These are phyloP conservation scores for Xerophyta viscosa DNA, from an alignment of 106 monocot species.

Conservation along the genomic window DNA sequence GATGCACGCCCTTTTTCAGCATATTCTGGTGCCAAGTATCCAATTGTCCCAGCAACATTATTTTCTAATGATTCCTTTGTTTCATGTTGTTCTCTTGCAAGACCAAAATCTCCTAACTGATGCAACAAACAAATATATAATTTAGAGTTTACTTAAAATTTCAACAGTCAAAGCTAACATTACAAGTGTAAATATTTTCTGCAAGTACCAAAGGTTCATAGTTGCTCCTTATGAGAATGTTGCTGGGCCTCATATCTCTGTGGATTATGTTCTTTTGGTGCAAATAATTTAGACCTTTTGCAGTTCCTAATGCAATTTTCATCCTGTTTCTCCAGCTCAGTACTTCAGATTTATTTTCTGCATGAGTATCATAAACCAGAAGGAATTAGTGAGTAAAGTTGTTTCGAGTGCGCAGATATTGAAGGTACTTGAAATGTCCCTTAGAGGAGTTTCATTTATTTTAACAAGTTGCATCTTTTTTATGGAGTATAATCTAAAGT, in stretches of 20 bases:
- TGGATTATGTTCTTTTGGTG: constrained; percentile 35
- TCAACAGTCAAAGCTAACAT: too few relatives aligned
- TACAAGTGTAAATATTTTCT: too few relatives aligned
- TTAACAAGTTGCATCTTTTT: too few relatives aligned
- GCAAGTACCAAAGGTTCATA: constrained; percentile 32
- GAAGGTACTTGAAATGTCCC: too few relatives aligned
- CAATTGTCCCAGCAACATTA: constrained; percentile 30
- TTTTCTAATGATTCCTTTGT: constrained; percentile 7
- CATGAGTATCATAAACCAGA: too few relatives aligned
- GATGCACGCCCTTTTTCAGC: constrained; percentile 27
- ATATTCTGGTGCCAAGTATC: constrained; percentile 46
- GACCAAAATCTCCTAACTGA: constrained; percentile 42
- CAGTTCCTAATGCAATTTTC: constrained; percentile 34
- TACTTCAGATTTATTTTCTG: constrained; percentile 17
- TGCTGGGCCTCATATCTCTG: constrained; percentile 43
- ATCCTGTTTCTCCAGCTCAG: constrained; percentile 32
- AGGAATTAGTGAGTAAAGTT: too few relatives aligned
- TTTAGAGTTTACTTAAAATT: too few relatives aligned
- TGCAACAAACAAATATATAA: background rate
- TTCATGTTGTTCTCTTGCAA: constrained; percentile 21
- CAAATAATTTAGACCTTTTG: constrained; percentile 37
- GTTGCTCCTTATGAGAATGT: constrained; percentile 29
- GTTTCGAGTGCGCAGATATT: too few relatives aligned
- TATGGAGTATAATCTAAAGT: too few relatives aligned
- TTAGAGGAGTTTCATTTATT: too few relatives aligned